phyloP scores from a whole-genome alignment of 352 stramenopile genomes.

The Peronosclerospora sorghi region DNA sequence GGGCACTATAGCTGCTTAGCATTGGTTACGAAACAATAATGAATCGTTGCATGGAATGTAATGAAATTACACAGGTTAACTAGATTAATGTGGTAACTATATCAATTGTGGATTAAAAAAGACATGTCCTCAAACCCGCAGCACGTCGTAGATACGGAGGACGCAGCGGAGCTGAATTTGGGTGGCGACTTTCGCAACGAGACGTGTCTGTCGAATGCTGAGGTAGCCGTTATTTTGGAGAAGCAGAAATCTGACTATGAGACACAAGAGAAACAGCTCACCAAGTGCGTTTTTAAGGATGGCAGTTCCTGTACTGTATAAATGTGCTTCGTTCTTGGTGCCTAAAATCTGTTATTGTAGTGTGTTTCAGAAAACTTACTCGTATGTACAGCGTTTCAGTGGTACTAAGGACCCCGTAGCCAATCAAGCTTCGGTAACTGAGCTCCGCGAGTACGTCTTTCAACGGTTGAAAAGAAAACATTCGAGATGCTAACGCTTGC shows the following conservation, averaged over 20 bases:
- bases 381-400: constrained; percentile 86
- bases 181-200: constrained; percentile 84
- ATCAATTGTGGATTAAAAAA: not conserved
- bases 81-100: not conserved
- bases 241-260: constrained; percentile 88
- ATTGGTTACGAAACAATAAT: constrained; percentile 14
- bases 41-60: not conserved
- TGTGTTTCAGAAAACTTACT: constrained; percentile 88
- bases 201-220: constrained; percentile 83
- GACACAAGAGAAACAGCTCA: constrained; percentile 86
- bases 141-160: constrained; percentile 84
- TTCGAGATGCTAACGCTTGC: not conserved
- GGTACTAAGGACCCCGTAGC: constrained; percentile 86
- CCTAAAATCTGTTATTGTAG: constrained; percentile 13
- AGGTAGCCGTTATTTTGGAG: constrained; percentile 84
- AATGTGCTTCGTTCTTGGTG: too few relatives aligned
- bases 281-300: constrained; percentile 29
- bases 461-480: not conserved
- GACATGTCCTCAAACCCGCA: constrained; percentile 75
- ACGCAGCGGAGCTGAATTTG: constrained; percentile 83
- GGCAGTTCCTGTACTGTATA: not conserved
- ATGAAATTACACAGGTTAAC: not conserved
- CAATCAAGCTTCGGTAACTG: constrained; percentile 84
- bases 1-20: constrained; percentile 19
- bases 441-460: constrained; percentile 70